These are phyloP conservation scores for Dichomitus squalens DNA, from an alignment of 1,284 basidiomycete genomes.

Conservation along the genomic window DNA sequence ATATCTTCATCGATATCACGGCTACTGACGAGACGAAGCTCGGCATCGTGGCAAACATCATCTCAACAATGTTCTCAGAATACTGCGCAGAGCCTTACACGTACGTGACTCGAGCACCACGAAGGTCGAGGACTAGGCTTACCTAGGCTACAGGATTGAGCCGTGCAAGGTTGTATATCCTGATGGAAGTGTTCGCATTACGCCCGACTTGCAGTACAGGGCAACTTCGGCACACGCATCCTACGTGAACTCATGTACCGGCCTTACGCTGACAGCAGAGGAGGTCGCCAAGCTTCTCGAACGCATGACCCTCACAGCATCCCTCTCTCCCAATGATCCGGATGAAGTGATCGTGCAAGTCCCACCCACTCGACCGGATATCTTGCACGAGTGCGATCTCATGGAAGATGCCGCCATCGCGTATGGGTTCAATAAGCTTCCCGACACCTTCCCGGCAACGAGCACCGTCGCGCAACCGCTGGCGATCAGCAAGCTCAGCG, in stretches of 20 bases:
- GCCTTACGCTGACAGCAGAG: slow-evolving; percentile 66
- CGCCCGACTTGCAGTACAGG: slow-evolving; percentile 80
- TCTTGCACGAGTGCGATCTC: slow-evolving; percentile 97
- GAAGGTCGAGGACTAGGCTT: neutral
- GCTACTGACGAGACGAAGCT: slow-evolving; percentile 98
- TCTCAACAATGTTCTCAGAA: slow-evolving; percentile 97
- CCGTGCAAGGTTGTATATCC: slow-evolving; percentile 84
- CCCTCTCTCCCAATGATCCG: slow-evolving; percentile 46
- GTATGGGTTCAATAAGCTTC: slow-evolving; percentile 97
- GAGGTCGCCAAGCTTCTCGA: slow-evolving; percentile 70
- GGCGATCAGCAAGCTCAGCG: slow-evolving; percentile 88
- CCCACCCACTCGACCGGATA: slow-evolving; percentile 93
- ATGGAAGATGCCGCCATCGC: slow-evolving; percentile 99
- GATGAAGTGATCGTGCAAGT: slow-evolving; percentile 80
- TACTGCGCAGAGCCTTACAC: slow-evolving; percentile 92
- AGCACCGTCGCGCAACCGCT: slow-evolving; percentile 95
- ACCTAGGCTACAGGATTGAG: slow-evolving; percentile 66
- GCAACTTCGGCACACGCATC: slow-evolving; percentile 79
- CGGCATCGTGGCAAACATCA: slow-evolving; percentile 92
- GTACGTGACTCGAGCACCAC: slow-evolving; percentile 48
- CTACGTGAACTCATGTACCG: slow-evolving; percentile 96
- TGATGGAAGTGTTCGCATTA: slow-evolving; percentile 77
- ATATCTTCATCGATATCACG: slow-evolving; percentile 97
- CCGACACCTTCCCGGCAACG: slow-evolving; percentile 90
- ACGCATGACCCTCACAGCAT: slow-evolving; percentile 74